Evolutionary conservation across 2,329 filamentous ascomycete genomes (phyloP).

Genomic region (Remersonia thermophila): DNA sequence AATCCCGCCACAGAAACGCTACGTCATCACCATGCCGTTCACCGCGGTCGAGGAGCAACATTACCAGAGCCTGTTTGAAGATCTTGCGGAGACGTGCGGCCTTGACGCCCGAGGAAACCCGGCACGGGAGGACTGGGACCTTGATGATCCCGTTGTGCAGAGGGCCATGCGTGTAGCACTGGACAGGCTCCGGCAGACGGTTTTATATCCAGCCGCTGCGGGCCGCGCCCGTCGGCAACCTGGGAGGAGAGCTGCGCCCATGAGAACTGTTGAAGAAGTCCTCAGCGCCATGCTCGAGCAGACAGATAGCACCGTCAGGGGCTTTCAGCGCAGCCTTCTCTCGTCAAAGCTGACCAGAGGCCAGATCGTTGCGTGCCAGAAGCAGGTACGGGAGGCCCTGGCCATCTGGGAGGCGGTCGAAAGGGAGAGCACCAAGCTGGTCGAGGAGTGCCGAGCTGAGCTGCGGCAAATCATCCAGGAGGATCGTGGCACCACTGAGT

Average conservation of each 20-base stretch:
- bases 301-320: constrained; percentile 53
- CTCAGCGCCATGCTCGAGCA: constrained; percentile 85
- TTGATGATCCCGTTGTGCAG: constrained; percentile 41
- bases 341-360: constrained; percentile 53
- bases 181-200: constrained; percentile 64
- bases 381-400: constrained; percentile 54
- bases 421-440: constrained; percentile 35
- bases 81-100: constrained; percentile 60
- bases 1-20: constrained; percentile 71
- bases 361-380: constrained; percentile 67
- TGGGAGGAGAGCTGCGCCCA: constrained; percentile 50
- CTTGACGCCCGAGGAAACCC: constrained; percentile 55
- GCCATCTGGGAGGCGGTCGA: constrained; percentile 53
- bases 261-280: constrained; percentile 77
- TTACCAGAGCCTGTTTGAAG: constrained; percentile 62
- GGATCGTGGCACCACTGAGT: constrained; percentile 18
- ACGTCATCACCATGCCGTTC: constrained; percentile 82
- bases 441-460: constrained; percentile 53
- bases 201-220: constrained; percentile 75
- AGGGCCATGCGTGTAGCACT: constrained; percentile 73
- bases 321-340: constrained; percentile 57
- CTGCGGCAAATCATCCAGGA: constrained; percentile 39
- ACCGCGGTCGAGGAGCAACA: constrained; percentile 84
- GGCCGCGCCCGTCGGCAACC: constrained; percentile 51
- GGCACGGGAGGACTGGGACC: constrained; percentile 48